A percentile compares a stretch with the other conserved stretches of the same genome.
Conservation (phyloP, 2,329 filamentous ascomycete species). For the Arthrocladium fulminans region DNA sequence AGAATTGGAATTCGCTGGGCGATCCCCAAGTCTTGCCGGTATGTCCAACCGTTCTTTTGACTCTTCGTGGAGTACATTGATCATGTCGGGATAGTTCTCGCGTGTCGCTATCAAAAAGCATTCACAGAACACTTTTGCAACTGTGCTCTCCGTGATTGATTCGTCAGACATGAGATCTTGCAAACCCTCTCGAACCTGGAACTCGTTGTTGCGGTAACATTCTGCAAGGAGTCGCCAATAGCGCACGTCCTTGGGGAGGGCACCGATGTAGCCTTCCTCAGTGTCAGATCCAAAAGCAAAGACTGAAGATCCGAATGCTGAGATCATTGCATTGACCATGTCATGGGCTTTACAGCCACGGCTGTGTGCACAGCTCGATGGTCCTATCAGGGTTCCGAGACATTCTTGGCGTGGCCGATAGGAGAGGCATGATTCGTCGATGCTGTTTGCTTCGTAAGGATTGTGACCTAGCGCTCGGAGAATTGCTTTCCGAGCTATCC, state of each 20-base stretch:
- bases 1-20: not conserved
- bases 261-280: not conserved
- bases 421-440: slow-evolving; percentile 1
- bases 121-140: slow-evolving; percentile 6
- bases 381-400: not conserved
- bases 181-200: not conserved
- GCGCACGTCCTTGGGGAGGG: not conserved
- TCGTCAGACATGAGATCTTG: slow-evolving; percentile 2
- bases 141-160: not conserved
- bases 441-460: not conserved
- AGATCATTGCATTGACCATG: slow-evolving; percentile 7
- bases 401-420: slow-evolving; percentile 1
- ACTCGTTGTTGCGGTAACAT: not conserved
- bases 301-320: slow-evolving; percentile 1
- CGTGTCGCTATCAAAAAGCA: slow-evolving; percentile 4
- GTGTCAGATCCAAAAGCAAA: not conserved
- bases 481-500: slow-evolving; percentile 1
- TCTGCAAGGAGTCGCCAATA: slow-evolving; percentile 4
- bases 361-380: not conserved
- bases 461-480: not conserved
- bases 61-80: slow-evolving; percentile 2
- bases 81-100: not conserved
- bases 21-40: not conserved
- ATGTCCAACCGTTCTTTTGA: slow-evolving; percentile 2
- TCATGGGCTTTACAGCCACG: slow-evolving; percentile 5